A percentile compares a stretch with the other conserved stretches of the same genome.
phyloP scores from a whole-genome alignment of 495 filamentous ascomycete genomes.

The Daldinia bambusicola region DNA sequence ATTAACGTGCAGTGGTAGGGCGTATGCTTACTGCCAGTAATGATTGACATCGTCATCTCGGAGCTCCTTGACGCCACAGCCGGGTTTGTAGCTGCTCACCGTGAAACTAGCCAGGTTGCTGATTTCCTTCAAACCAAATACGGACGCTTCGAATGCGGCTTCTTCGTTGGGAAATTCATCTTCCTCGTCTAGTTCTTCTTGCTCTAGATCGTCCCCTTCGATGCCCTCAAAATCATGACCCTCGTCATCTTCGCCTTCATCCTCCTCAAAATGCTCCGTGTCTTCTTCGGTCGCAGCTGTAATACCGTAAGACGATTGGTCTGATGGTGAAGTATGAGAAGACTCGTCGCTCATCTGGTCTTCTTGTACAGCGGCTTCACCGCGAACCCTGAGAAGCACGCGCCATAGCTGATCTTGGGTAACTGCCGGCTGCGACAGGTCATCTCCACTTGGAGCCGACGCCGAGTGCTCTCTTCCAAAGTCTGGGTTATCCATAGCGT shows the following conservation, averaged over 20 bases:
- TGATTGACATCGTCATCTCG: conserved; percentile 78
- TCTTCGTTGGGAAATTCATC: conserved; percentile 36
- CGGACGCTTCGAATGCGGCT: conserved; percentile 54
- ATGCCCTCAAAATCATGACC: conserved; percentile 21
- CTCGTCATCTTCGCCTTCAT: conserved; percentile 13
- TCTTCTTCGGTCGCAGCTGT: conserved; percentile 15
- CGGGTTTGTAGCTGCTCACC: conserved; percentile 89
- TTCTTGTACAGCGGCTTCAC: background rate
- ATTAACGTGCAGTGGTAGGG: background rate
- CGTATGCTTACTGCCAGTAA: conserved; percentile 82
- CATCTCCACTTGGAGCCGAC: background rate
- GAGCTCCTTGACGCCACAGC: conserved; percentile 86
- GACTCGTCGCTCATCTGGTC: background rate
- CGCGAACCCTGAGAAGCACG: background rate
- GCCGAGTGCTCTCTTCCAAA: background rate
- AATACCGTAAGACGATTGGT: background rate
- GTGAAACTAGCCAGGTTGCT: conserved; percentile 94
- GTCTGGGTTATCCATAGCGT: conserved; percentile 10
- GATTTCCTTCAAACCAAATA: conserved; percentile 83
- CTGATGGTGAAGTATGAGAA: background rate
- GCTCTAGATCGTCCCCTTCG: conserved; percentile 31
- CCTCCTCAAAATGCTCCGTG: conserved; percentile 17
- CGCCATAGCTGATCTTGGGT: background rate
- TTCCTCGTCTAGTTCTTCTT: conserved; percentile 41
- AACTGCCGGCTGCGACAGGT: background rate